These are phyloP conservation scores for Pyricularia grisea DNA, from an alignment of 2,329 filamentous ascomycete species.

Conservation along the genomic window DNA sequence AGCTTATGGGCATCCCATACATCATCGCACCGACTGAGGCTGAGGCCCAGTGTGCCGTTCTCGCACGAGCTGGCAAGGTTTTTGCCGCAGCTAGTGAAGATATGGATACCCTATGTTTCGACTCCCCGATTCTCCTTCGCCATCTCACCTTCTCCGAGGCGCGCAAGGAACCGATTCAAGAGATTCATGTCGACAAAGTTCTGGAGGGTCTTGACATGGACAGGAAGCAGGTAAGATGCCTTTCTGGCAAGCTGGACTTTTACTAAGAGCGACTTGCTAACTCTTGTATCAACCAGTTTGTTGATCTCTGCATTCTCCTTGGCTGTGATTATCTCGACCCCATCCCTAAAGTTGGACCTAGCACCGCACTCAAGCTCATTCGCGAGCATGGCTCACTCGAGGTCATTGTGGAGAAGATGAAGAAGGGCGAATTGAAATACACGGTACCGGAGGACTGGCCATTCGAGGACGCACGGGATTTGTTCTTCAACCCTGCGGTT, in stretches of 20 bases:
- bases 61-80: slow-evolving; percentile 87
- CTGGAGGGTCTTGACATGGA: slow-evolving; percentile 86
- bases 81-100: slow-evolving; percentile 96
- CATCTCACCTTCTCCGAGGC: slow-evolving; percentile 97
- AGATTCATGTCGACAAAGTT: slow-evolving; percentile 82
- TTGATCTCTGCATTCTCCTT: slow-evolving; percentile 94
- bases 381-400: slow-evolving; percentile 85
- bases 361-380: slow-evolving; percentile 87
- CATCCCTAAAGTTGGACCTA: slow-evolving; percentile 87
- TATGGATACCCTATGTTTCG: slow-evolving; percentile 97
- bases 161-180: slow-evolving; percentile 93
- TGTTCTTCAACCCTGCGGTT: slow-evolving; percentile 90
- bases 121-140: slow-evolving; percentile 79
- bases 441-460: slow-evolving; percentile 94
- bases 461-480: slow-evolving; percentile 78
- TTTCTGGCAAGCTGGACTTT: neutral
- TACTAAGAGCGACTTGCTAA: neutral
- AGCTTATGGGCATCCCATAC: slow-evolving; percentile 92
- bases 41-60: slow-evolving; percentile 87
- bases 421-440: slow-evolving; percentile 75
- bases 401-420: slow-evolving; percentile 71
- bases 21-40: slow-evolving; percentile 95
- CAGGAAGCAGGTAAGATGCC: slow-evolving; percentile 56
- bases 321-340: slow-evolving; percentile 98
- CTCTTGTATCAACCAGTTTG: slow-evolving; percentile 53